Evolutionary conservation across 805 yeast species (phyloP).

Genomic region (Starmerella bacillaris): DNA sequence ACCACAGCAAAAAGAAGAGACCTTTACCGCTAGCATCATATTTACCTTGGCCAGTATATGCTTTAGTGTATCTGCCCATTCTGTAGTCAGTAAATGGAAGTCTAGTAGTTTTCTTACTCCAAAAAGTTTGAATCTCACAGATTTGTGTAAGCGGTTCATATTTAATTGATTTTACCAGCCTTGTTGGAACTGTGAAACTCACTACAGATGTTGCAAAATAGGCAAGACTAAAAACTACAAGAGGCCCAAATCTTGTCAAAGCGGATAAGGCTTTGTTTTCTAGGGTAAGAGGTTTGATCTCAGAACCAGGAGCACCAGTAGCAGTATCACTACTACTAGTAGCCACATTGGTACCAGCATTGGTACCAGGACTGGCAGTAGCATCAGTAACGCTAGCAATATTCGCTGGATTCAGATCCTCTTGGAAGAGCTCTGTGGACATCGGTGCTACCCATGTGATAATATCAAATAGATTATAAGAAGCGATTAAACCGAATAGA

Average conservation of each 20-base stretch:
- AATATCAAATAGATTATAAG: conserved; percentile 43
- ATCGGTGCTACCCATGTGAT: conserved; percentile 38
- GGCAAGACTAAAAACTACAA: conserved; percentile 22
- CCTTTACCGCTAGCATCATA: conserved; percentile 67
- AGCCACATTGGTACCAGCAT: no score
- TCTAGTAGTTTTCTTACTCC: neutral
- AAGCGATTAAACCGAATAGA: conserved; percentile 47
- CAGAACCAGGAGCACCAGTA: no score
- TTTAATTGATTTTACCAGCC: conserved; percentile 60
- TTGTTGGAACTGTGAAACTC: conserved; percentile 42
- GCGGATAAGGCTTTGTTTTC: conserved; percentile 25
- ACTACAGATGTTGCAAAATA: conserved; percentile 29
- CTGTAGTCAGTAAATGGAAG: conserved; percentile 38
- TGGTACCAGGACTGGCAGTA: no score
- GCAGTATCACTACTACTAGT: no score
- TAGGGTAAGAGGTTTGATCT: no score
- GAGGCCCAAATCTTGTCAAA: conserved; percentile 24
- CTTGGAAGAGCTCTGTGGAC: conserved; percentile 34
- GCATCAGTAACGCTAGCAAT: no score
- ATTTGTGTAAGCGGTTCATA: conserved; percentile 43
- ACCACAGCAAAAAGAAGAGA: conserved; percentile 54
- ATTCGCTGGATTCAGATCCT: conserved; percentile 29
- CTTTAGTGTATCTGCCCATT: conserved; percentile 43
- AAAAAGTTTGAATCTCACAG: conserved; percentile 24
- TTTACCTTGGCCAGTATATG: conserved; percentile 77